Base-by-base conservation (phyloP, 345 rosid species). In the Abelmoschus esculentus region DNA sequence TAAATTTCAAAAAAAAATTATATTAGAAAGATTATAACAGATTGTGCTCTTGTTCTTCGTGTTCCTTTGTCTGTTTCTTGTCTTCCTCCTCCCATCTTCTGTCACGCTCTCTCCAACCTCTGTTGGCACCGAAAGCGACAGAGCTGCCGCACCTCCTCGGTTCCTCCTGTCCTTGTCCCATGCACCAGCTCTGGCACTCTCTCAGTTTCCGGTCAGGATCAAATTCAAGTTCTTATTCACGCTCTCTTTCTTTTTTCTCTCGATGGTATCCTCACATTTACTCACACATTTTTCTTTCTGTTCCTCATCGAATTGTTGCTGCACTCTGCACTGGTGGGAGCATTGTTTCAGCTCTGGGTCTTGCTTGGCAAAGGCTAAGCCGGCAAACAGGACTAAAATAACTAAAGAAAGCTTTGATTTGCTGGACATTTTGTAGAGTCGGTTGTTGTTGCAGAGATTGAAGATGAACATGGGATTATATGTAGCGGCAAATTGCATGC, bases 261-360 rank as follows among this genome's bases (percentile, higher is more conserved):
- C 32, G 50, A 68, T 70, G 29, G 76, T 82, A 80, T 5, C 75
- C 78, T 61, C 78, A 60, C 87, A 85, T 17, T n/a, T 61, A 32
- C 44, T 32, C 12, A 2, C 10, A 64, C 92, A 84, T 42, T 11
- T 28, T 32, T 70, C 67, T 68, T 63, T 68, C 77, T 84, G 64
- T 2, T 69, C 17, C 66, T 60, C 78, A 22, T 69, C 66, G 63
- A 50, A 70, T 18, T 74, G 75, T 6, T 69, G 73, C 68, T 82
- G 82, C 47, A 64, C 78, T 75, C 61, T 40, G 82, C 92, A 87
- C 67, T 76, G 85, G 70, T 76, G 80, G 76, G 19, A 47, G 82
- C 91, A 86, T 74, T 72, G 77, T 78, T 74, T 70, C 42, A 75
- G 77, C 77, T 83, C 88, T 3, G 83, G 83, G 59, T 87, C 86